Conservation (phyloP, 2,329 filamentous ascomycete species). For the Cladosporium velox region DNA sequence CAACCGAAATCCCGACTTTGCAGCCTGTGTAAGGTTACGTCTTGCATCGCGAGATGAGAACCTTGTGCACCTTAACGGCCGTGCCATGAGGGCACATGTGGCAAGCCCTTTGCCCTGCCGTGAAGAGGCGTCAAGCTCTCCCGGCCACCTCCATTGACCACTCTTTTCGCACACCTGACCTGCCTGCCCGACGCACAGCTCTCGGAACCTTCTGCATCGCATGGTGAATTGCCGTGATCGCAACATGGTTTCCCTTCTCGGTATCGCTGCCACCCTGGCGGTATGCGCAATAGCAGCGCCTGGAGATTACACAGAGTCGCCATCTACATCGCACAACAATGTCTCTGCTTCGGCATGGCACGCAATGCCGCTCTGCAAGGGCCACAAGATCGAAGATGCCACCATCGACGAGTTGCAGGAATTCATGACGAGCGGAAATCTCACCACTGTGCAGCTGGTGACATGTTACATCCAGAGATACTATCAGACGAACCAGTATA, state of each 20-base stretch:
- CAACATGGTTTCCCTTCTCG: not conserved
- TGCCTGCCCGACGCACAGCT: not conserved
- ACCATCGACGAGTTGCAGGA: slow-evolving; percentile 68
- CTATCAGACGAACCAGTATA: slow-evolving; percentile 64
- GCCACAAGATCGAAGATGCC: slow-evolving; percentile 66
- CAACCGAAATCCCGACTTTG: not conserved
- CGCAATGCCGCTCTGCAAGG: slow-evolving; percentile 63
- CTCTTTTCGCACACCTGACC: not conserved
- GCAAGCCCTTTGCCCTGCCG: not conserved
- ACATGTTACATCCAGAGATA: slow-evolving; percentile 64
- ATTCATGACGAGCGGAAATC: slow-evolving; percentile 54
- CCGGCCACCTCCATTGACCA: not conserved
- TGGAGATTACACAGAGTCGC: not conserved
- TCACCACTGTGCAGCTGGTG: slow-evolving; percentile 61
- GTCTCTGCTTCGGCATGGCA: slow-evolving; percentile 6
- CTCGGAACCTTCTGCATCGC: slow-evolving; percentile 3
- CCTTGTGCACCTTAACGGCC: slow-evolving; percentile 1
- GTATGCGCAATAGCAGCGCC: not conserved
- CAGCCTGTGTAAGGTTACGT: slow-evolving; percentile 1
- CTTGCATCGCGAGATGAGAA: slow-evolving; percentile 5
- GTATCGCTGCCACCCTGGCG: slow-evolving; percentile 1
- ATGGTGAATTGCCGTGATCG: not conserved
- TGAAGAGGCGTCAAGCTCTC: slow-evolving; percentile 5
- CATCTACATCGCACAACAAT: slow-evolving; percentile 3
- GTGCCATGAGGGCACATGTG: slow-evolving; percentile 15